Evolutionary conservation across 106 monocot species (phyloP).

Genomic region (Acanthochlamys bracteata): DNA sequence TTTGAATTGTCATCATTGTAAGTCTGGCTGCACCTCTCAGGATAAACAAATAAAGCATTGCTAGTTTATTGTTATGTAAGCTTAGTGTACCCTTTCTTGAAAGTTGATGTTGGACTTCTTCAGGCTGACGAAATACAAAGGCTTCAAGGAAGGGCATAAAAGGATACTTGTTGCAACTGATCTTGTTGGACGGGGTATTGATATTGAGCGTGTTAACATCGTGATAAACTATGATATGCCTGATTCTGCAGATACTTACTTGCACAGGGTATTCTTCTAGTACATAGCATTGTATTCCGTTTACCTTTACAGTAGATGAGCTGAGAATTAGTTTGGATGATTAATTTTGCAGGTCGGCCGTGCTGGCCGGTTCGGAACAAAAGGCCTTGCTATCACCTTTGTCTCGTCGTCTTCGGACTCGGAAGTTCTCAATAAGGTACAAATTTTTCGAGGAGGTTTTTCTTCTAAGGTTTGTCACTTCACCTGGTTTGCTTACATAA

Average conservation of each 20-base stretch:
- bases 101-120: neutral
- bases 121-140: slow-evolving; percentile 94
- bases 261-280: slow-evolving; percentile 68
- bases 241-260: slow-evolving; percentile 95
- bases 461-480: neutral
- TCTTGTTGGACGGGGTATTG: slow-evolving; percentile 94
- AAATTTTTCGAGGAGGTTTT: no score
- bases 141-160: slow-evolving; percentile 97
- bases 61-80: neutral
- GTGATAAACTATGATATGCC: slow-evolving; percentile 99
- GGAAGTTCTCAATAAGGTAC: slow-evolving; percentile 87
- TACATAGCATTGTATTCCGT: neutral
- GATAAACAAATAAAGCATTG: no score
- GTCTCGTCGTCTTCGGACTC: slow-evolving; percentile 95
- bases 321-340: neutral
- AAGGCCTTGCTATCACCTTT: slow-evolving; percentile 95
- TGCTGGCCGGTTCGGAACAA: slow-evolving; percentile 94
- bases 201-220: slow-evolving; percentile 99
- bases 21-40: no score
- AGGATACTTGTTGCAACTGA: slow-evolving; percentile 95
- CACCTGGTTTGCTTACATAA: neutral
- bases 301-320: neutral
- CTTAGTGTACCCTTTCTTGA: neutral
- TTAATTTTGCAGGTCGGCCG: slow-evolving; percentile 54
- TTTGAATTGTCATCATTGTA: no score